Evolutionary conservation across 768 basidiomycete genomes (phyloP).

Genomic region (Sarcomyxa edulis): DNA sequence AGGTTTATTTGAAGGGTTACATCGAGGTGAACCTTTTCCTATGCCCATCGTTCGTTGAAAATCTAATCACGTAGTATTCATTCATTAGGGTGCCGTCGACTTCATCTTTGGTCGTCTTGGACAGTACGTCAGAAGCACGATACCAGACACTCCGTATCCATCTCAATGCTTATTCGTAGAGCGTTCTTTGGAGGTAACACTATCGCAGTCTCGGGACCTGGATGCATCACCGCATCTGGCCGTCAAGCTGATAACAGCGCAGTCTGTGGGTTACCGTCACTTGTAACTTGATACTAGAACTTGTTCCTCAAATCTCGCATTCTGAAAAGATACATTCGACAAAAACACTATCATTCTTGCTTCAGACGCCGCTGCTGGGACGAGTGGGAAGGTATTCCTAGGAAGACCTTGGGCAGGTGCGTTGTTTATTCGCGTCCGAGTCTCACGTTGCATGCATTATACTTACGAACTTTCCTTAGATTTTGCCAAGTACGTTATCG

Average conservation of each 20-base stretch:
- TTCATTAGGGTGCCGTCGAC: conserved; percentile 37
- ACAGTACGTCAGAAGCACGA: not conserved
- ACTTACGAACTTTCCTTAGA: conserved; percentile 17
- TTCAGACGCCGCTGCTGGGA: conserved; percentile 29
- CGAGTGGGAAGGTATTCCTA: conserved; percentile 31
- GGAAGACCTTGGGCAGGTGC: conserved; percentile 48
- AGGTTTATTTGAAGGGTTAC: conserved; percentile 41
- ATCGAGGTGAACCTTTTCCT: conserved; percentile 31
- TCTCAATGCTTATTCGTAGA: conserved; percentile 10
- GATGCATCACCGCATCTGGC: conserved; percentile 45
- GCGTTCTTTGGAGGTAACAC: conserved; percentile 48
- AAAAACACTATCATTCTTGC: conserved; percentile 38
- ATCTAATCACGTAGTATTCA: too few relatives aligned
- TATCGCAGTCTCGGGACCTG: conserved; percentile 36
- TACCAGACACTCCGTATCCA: not conserved
- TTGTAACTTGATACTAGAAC: too few relatives aligned
- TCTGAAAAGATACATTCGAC: conserved; percentile 35
- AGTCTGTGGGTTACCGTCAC: conserved; percentile 33
- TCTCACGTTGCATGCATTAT: conserved; percentile 1
- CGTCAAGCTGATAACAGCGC: conserved; percentile 36
- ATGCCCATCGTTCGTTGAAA: not conserved
- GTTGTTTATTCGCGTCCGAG: too few relatives aligned
- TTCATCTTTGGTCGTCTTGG: conserved; percentile 43
- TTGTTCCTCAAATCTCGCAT: not conserved
- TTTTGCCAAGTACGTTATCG: conserved; percentile 33